A percentile compares a stretch with the other conserved stretches of the same genome.
These are phyloP conservation scores for Alternaria infectoria DNA, from an alignment of 2,329 filamentous ascomycete genomes.

Conservation along the genomic window DNA sequence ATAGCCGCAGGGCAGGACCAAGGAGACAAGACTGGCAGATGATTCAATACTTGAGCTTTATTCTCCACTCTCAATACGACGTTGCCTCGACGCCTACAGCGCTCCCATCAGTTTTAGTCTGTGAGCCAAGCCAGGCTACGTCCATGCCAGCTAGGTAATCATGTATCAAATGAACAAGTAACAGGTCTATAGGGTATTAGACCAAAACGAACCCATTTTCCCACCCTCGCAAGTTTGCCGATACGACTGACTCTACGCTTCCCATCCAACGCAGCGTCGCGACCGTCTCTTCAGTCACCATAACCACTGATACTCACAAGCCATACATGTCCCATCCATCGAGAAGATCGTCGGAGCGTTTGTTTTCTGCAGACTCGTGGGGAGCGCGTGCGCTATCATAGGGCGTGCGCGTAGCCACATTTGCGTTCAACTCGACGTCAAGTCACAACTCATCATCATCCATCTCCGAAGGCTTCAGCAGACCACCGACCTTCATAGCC, in stretches of 20 bases:
- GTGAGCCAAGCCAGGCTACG: constrained; percentile 30
- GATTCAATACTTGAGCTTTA: constrained; percentile 27
- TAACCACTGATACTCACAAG: constrained; percentile 42
- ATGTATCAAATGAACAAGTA: constrained; percentile 29
- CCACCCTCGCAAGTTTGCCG: constrained; percentile 13
- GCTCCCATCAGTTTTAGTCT: constrained; percentile 35
- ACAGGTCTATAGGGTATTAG: constrained; percentile 35
- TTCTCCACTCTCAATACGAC: constrained; percentile 26
- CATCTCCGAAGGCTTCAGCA: constrained; percentile 96
- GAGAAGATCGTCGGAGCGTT: constrained; percentile 39
- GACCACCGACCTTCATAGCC: constrained; percentile 90
- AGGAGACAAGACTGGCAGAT: background rate
- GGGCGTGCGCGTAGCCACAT: constrained; percentile 46
- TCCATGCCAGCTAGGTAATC: constrained; percentile 29
- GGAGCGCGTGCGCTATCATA: constrained; percentile 32
- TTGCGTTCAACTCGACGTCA: constrained; percentile 48
- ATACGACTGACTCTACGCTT: constrained; percentile 18
- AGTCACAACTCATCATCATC: constrained; percentile 87
- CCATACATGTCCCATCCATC: constrained; percentile 74
- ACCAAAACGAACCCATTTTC: constrained; percentile 23
- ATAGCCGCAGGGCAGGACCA: constrained; percentile 7
- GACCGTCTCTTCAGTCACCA: constrained; percentile 13
- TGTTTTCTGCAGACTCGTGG: constrained; percentile 18
- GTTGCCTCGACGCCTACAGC: constrained; percentile 35
- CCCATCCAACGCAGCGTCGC: constrained; percentile 14